Evolutionary conservation across 2,329 filamentous ascomycete genomes (phyloP), one percentile per base, ranked within the genome.

Genomic region (Sclerotinia nivalis): DNA sequence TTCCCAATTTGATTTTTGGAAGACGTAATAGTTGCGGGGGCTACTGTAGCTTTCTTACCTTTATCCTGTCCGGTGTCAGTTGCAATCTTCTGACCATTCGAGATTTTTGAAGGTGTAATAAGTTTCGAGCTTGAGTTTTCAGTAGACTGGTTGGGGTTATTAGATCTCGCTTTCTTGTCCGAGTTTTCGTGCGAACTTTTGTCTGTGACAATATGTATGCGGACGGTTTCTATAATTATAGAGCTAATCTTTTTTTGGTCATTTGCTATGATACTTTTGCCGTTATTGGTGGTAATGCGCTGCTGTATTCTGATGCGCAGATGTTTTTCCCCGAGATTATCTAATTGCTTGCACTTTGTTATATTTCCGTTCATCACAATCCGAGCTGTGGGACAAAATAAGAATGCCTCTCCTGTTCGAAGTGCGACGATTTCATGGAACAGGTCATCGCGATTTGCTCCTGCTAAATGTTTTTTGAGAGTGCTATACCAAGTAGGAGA

Each of bases 401-500:
- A 73, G 5, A 86, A 74, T 0, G 83, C 84, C 70, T 85, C 80
- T 0, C 85, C 85, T 1, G 82, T 82, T 9, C 78, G 75, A 25
- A 87, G 75, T 22, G 74, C 73, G 49, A 86, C 82, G 52, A 87
- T 86, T 25, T 79, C 74, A 5, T 78, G 74, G 72, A 86, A 84
- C 0, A 84, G 47, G 18, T 56, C 61, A 60, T 60, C 58, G 34
- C 20, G 34, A 6, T 64, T 72, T 40, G 58, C 58, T 40, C 58
- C 58, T 12, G 84, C 86, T 1, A 91, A 78, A 75, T 87, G 82
- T 2, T 72, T 71, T 67, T 76, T 77, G 5, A 84, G 74, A 55
- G 67, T 68, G 20, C 60, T 34, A 22, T 77, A 62, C 90, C 90
- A 92, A 1, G 84, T 83, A 0, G 89, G 90, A 0, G 86, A 89